A percentile compares a stretch with the other conserved stretches of the same genome.
Conservation (phyloP, 2,329 filamentous ascomycete genomes). For the Tolypocladium sp. region DNA sequence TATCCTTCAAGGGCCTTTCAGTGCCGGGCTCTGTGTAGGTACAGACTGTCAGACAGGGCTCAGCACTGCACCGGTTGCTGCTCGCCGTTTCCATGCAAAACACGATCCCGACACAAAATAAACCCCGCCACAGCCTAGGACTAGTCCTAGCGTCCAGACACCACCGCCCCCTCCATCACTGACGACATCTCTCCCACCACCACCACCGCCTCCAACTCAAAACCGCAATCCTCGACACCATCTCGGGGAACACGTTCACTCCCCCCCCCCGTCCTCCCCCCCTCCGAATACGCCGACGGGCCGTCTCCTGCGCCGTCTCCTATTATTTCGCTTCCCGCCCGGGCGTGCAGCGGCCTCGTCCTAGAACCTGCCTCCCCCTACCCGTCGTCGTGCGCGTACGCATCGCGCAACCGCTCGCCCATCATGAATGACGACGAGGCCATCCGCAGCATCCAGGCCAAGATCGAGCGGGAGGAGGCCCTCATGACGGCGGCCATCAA, state of each 20-base stretch:
- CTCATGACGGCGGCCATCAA: constrained; percentile 89
- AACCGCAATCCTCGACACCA: constrained; percentile 9
- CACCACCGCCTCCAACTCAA: constrained; percentile 9
- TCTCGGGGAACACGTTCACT: not conserved
- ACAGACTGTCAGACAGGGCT: not conserved
- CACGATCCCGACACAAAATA: constrained; percentile 7
- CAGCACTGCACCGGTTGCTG: not conserved
- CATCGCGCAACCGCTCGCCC: constrained; percentile 28
- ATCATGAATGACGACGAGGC: constrained; percentile 56
- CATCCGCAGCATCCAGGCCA: constrained; percentile 76
- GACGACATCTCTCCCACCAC: constrained; percentile 25
- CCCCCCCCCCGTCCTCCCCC: constrained; percentile 8
- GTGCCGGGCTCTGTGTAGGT: too few species aligned
- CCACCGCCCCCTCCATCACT: constrained; percentile 20
- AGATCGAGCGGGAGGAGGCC: constrained; percentile 96
- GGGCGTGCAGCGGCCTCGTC: not conserved
- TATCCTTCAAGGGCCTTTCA: too few species aligned
- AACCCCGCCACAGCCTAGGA: constrained; percentile 16
- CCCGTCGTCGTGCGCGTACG: constrained; percentile 26
- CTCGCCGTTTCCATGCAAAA: constrained; percentile 5
- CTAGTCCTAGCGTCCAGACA: constrained; percentile 2
- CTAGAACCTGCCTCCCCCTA: not conserved
- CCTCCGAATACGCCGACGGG: not conserved
- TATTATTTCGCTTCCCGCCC: not conserved
- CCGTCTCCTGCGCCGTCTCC: not conserved